These are phyloP conservation scores for Taphrina betulina DNA, from an alignment of 1,139 yeast species.

Conservation along the genomic window DNA sequence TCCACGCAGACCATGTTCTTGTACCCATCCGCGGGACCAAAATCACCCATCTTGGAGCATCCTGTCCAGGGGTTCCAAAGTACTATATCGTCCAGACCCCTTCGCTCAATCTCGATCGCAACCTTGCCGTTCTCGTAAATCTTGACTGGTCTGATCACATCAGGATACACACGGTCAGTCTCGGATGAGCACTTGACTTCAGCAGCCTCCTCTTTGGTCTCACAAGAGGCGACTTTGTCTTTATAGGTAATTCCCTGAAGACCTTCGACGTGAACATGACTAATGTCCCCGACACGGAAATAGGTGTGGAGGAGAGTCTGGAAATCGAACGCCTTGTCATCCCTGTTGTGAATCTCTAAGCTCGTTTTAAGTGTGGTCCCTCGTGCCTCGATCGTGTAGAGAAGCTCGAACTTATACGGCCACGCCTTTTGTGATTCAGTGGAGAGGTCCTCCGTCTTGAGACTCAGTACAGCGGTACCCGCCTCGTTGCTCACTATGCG, in stretches of 20 bases:
- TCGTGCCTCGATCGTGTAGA: slow-evolving; percentile 63
- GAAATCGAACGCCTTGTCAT: slow-evolving; percentile 61
- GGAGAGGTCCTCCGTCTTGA: slow-evolving; percentile 78
- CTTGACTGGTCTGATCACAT: background rate
- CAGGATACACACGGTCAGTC: slow-evolving; percentile 32
- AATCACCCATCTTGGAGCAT: slow-evolving; percentile 78
- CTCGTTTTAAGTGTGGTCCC: slow-evolving; percentile 59
- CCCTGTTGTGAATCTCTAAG: slow-evolving; percentile 74
- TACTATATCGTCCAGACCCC: slow-evolving; percentile 47
- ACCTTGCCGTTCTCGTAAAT: slow-evolving; percentile 16
- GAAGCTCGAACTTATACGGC: slow-evolving; percentile 72
- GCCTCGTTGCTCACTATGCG: slow-evolving; percentile 52
- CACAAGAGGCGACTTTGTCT: slow-evolving; percentile 59
- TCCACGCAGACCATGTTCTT: slow-evolving; percentile 89
- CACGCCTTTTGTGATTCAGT: slow-evolving; percentile 56
- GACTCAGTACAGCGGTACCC: slow-evolving; percentile 77
- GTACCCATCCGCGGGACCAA: slow-evolving; percentile 79
- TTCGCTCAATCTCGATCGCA: slow-evolving; percentile 7
- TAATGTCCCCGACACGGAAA: slow-evolving; percentile 60
- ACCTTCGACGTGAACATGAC: slow-evolving; percentile 72
- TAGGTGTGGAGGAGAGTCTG: slow-evolving; percentile 97
- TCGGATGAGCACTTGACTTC: slow-evolving; percentile 9
- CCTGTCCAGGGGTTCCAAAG: slow-evolving; percentile 98
- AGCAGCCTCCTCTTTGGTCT: slow-evolving; percentile 4
- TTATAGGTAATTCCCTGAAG: slow-evolving; percentile 66